Evolutionary conservation across 352 stramenopile genomes (phyloP).

Genomic region (Pythium rishiriense): DNA sequence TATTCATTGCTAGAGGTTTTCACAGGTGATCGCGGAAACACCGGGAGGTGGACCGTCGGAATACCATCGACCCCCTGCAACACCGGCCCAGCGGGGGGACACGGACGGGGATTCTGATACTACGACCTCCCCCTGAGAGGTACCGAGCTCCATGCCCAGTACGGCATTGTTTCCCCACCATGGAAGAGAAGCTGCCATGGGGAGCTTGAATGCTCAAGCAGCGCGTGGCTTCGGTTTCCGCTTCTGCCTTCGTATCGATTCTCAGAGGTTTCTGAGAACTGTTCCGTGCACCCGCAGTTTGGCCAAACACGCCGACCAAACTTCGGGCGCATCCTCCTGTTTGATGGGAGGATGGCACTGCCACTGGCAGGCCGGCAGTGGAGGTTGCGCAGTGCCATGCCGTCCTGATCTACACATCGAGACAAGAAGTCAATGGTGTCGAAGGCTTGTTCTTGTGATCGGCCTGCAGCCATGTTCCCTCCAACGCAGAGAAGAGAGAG

Average conservation of each 20-base stretch:
- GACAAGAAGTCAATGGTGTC: too few relatives aligned
- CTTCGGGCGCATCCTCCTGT: neutral
- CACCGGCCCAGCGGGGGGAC: neutral
- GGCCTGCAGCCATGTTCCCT: too few relatives aligned
- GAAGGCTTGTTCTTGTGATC: too few relatives aligned
- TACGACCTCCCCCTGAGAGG: neutral
- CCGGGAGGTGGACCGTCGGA: slow-evolving; percentile 13
- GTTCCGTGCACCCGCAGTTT: slow-evolving; percentile 11
- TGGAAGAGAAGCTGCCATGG: too few relatives aligned
- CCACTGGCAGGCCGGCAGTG: neutral
- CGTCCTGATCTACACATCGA: neutral
- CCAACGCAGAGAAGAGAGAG: too few relatives aligned
- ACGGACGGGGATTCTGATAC: neutral
- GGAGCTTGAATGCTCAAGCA: slow-evolving; percentile 16
- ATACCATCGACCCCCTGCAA: too few relatives aligned
- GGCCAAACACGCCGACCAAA: slow-evolving; percentile 17
- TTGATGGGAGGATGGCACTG: neutral
- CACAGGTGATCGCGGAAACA: slow-evolving; percentile 21
- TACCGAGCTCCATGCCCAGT: too few relatives aligned
- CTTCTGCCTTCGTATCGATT: slow-evolving; percentile 17
- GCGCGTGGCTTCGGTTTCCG: too few relatives aligned
- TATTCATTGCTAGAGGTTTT: slow-evolving; percentile 12
- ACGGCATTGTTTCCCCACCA: too few relatives aligned
- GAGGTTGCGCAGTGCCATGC: neutral
- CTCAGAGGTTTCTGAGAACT: slow-evolving; percentile 6